Evolutionary conservation across 2,329 filamentous ascomycete species (phyloP), one percentile per base, ranked within the genome.

Genomic region (Aspergillus tamarii): DNA sequence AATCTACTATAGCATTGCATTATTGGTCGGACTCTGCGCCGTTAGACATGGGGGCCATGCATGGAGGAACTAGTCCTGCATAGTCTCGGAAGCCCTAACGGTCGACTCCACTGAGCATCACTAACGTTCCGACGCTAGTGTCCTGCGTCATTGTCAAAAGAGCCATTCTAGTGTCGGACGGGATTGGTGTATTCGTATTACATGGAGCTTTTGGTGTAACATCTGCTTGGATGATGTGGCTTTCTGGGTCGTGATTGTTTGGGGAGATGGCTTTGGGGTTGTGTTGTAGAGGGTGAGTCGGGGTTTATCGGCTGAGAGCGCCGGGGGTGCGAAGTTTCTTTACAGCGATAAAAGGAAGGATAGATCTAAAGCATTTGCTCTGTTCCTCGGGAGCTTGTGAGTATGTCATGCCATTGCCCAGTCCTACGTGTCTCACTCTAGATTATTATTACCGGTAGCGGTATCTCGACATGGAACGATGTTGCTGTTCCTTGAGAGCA

Each of bases 11-110:
- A 19, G 19, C 26, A 52, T 1, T 0, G 8, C 12, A 16, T 30
- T 36, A 36, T 36, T 54, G 32, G 28, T 41, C 36, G 19, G n/a
- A 2, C 11, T 8, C 8, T 32, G 4, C 7, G 26, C 14, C 6
- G n/a, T 28, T 34, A 39, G 52, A 36, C 30, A 54, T 21, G 52
- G 52, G 48, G 52, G 19, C 21, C 52, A 54, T 39, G 52, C 52
- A 54, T 34, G 52, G 4, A 9, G 26, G 16, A 8, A 1, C 45
- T 53, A 19, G 28, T 34, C 5, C 50, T 53, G 50, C 50, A 53
- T 54, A 19, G 32, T n/a, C 48, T 21, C 52, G 32, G 52, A 39
- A 55, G 52, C 52, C 32, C 52, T 54, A 54, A 54, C 19, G n/a
- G 12, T 36, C 19, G n/a, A 36, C 52, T 54, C 32, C 52, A 36